Evolutionary conservation across 345 rosid genomes (phyloP).

Genomic region (Dipteronia dyeriana): DNA sequence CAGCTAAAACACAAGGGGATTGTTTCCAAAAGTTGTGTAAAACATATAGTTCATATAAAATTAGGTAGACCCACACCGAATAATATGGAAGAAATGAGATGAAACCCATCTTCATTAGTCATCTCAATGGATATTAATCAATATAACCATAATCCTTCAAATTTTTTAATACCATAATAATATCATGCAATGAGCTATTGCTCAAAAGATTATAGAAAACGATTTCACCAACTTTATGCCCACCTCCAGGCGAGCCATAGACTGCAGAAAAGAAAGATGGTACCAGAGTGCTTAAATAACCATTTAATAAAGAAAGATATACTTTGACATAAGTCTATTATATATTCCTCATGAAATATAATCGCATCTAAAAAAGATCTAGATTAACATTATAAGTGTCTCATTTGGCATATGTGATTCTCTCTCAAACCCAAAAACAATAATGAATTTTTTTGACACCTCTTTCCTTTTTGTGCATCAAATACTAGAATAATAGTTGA

Average conservation of each 20-base stretch:
- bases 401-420: background rate
- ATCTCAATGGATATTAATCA: background rate
- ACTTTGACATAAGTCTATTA: background rate
- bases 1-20: background rate
- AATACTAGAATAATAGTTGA: background rate
- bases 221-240: background rate
- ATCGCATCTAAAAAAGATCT: background rate
- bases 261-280: background rate
- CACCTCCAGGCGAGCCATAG: background rate
- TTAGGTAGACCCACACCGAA: background rate
- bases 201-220: background rate
- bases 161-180: background rate
- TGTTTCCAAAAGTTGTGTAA: background rate
- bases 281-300: background rate
- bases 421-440: background rate
- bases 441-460: background rate
- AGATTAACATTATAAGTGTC: background rate
- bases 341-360: background rate
- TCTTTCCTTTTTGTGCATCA: background rate
- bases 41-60: background rate
- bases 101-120: background rate
- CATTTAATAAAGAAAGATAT: background rate
- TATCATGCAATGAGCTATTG: background rate
- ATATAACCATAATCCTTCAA: background rate
- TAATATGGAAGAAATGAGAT: conserved; percentile 4